phyloP scores from a whole-genome alignment of 257 asterid species.

The Nyctanthes arbortristis region DNA sequence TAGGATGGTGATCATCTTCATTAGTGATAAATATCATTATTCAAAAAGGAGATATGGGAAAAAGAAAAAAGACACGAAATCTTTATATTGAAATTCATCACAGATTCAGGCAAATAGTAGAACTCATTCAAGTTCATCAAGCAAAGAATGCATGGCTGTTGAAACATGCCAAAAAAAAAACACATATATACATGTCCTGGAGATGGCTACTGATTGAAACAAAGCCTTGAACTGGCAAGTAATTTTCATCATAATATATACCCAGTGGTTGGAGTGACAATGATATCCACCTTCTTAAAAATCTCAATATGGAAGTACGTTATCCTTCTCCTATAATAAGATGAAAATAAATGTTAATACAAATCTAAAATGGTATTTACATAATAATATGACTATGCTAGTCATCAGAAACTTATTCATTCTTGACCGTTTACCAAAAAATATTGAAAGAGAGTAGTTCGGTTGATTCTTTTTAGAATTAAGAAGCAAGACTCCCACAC shows the following conservation, averaged over 20 bases:
- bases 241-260: slow-evolving; percentile 36
- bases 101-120: neutral
- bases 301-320: slow-evolving; percentile 82
- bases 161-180: neutral
- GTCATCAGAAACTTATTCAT: neutral
- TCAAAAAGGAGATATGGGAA: neutral
- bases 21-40: too few relatives aligned
- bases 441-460: neutral
- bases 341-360: slow-evolving; percentile 11
- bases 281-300: slow-evolving; percentile 80
- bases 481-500: slow-evolving; percentile 9
- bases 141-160: slow-evolving; percentile 1
- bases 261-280: slow-evolving; percentile 98
- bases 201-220: neutral
- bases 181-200: neutral
- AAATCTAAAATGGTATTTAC: neutral
- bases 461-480: neutral
- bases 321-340: slow-evolving; percentile 75
- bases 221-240: neutral
- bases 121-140: neutral
- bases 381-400: too few relatives aligned
- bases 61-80: neutral
- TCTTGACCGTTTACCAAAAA: slow-evolving; percentile 10
- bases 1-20: too few relatives aligned
- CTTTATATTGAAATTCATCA: neutral